phyloP scores from a whole-genome alignment of 805 yeast species.

The Middelhovenomyces tepae region DNA sequence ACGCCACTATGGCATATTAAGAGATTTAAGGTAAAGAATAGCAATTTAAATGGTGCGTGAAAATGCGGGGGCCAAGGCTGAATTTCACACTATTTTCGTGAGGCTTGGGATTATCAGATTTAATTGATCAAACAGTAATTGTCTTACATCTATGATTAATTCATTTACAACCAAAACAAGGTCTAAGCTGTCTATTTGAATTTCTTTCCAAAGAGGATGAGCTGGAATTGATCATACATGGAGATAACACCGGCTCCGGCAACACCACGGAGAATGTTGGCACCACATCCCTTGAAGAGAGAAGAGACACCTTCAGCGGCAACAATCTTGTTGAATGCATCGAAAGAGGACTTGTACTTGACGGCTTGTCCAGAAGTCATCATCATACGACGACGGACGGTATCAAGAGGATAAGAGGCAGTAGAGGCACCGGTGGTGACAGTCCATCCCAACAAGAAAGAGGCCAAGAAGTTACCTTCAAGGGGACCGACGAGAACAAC shows the following conservation, averaged over 20 bases:
- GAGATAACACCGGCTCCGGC: constrained; percentile 99
- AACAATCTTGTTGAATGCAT: constrained; percentile 83
- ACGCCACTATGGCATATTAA: too few species aligned
- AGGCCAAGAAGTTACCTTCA: constrained; percentile 90
- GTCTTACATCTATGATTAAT: not conserved
- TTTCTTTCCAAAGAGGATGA: constrained; percentile 93
- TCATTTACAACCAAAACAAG: not conserved
- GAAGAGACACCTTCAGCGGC: constrained; percentile 93
- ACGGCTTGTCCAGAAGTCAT: constrained; percentile 99
- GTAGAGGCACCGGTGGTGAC: constrained; percentile 98
- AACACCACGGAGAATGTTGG: constrained; percentile 99
- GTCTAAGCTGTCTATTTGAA: constrained; percentile 32
- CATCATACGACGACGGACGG: constrained; percentile 99
- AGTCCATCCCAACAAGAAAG: constrained; percentile 95
- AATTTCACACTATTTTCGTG: constrained; percentile 1
- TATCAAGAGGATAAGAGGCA: constrained; percentile 98
- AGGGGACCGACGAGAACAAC: constrained; percentile 88
- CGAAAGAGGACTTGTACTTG: constrained; percentile 91
- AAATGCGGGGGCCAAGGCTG: not conserved
- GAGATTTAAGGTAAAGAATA: too few species aligned
- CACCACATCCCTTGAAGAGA: constrained; percentile 98
- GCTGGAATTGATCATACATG: constrained; percentile 93
- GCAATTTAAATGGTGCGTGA: not conserved
- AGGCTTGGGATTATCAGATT: not conserved
- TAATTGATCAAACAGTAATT: not conserved